Percentiles rank a stretch among this genome's conserved stretches.
Conservation (phyloP, 2,329 filamentous ascomycete species). For the Xylariaceae sp. region DNA sequence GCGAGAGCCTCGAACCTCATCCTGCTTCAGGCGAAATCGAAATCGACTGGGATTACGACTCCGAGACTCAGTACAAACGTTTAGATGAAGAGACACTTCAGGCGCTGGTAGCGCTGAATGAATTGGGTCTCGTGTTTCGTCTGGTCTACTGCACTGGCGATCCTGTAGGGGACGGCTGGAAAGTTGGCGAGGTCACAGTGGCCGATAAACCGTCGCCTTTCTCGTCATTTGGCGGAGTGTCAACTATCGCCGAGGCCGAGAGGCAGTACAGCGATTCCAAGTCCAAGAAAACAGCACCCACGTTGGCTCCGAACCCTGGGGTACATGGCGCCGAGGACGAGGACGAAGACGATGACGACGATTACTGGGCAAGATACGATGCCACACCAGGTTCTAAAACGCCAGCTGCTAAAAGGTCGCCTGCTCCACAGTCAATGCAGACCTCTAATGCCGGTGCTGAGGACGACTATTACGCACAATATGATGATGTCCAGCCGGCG, state of each 20-base stretch:
- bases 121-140: slow-evolving; percentile 59
- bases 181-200: slow-evolving; percentile 64
- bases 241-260: slow-evolving; percentile 58
- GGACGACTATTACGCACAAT: slow-evolving; percentile 71
- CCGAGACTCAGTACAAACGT: slow-evolving; percentile 60
- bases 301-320: slow-evolving; percentile 10
- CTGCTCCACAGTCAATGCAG: slow-evolving; percentile 46
- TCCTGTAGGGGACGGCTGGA: slow-evolving; percentile 63
- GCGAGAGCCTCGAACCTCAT: slow-evolving; percentile 69
- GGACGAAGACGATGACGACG: slow-evolving; percentile 68
- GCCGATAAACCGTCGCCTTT: slow-evolving; percentile 56
- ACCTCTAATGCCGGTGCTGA: slow-evolving; percentile 44
- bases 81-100: slow-evolving; percentile 73
- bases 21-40: slow-evolving; percentile 78
- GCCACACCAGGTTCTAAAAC: slow-evolving; percentile 61
- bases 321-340: slow-evolving; percentile 18
- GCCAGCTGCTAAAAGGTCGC: slow-evolving; percentile 58
- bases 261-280: slow-evolving; percentile 41
- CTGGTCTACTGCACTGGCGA: slow-evolving; percentile 68
- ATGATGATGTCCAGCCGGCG: slow-evolving; percentile 73
- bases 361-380: slow-evolving; percentile 78
- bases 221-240: slow-evolving; percentile 44
- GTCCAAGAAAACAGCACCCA: slow-evolving; percentile 15
- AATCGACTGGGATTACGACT: slow-evolving; percentile 63
- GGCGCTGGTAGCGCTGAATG: slow-evolving; percentile 56